phyloP scores from a whole-genome alignment of 257 asterid genomes.

The Fraxinus quadrangulata region DNA sequence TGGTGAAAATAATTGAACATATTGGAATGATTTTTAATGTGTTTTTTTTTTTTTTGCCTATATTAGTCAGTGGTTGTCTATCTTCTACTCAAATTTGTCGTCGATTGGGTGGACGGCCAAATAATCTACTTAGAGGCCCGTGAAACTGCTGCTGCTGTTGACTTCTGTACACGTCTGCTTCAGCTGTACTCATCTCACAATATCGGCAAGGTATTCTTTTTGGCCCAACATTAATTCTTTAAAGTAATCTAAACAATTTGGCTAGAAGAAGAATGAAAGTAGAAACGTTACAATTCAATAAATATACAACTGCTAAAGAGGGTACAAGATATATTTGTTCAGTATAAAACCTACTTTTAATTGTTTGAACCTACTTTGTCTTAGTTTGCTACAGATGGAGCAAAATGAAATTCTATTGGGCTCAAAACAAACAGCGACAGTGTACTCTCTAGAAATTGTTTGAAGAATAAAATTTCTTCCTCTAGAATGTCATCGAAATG shows the following conservation, averaged over 20 bases:
- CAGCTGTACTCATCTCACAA: constrained; percentile 90
- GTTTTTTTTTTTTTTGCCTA: constrained; percentile 15
- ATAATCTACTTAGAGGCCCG: constrained; percentile 85
- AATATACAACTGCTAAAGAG: neutral
- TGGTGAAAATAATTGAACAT: neutral
- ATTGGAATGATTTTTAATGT: constrained; percentile 17
- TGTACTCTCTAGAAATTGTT: neutral
- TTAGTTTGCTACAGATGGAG: neutral
- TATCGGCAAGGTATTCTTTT: constrained; percentile 79
- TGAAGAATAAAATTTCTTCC: too few species aligned
- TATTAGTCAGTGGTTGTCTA: constrained; percentile 76
- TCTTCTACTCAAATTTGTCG: constrained; percentile 86
- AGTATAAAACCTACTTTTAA: neutral
- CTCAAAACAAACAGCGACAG: neutral
- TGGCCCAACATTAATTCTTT: constrained; percentile 5
- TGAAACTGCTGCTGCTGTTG: constrained; percentile 84
- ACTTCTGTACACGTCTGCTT: constrained; percentile 85
- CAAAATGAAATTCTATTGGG: neutral
- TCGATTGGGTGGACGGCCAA: constrained; percentile 96
- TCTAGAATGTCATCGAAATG: neutral
- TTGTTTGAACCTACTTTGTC: neutral
- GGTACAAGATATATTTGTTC: neutral
- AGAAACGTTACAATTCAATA: neutral
- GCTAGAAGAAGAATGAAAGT: constrained; percentile 16
- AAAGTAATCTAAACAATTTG: neutral